phyloP scores from a whole-genome alignment of 2,329 filamentous ascomycete species.

The Cryphonectria radicalis region DNA sequence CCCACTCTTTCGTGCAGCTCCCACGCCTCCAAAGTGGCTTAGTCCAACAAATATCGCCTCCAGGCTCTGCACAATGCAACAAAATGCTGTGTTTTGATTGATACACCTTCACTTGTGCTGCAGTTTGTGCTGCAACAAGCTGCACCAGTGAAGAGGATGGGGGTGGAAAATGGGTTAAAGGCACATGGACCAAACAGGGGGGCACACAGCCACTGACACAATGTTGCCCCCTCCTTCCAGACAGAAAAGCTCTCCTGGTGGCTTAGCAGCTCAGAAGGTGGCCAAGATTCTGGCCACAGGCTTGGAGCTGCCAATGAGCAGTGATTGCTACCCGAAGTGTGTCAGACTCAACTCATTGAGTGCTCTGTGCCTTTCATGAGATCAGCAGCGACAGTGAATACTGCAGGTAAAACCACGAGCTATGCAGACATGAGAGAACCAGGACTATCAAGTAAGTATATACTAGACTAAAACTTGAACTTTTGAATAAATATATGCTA shows the following conservation, averaged over 20 bases:
- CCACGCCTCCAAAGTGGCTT: not conserved
- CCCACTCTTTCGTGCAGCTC: not conserved
- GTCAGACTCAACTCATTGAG: too few relatives aligned
- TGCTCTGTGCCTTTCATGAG: too few relatives aligned
- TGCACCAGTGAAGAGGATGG: not conserved
- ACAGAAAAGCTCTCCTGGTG: not conserved
- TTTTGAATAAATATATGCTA: not conserved
- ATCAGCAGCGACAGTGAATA: too few relatives aligned
- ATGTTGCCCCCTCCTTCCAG: not conserved
- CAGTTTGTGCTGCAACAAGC: not conserved
- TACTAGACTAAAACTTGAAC: not conserved
- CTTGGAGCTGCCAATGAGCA: not conserved
- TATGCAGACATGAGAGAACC: not conserved
- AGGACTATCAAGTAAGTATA: not conserved
- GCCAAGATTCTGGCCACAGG: conserved; percentile 3
- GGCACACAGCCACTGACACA: conserved; percentile 3
- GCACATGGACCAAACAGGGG: not conserved
- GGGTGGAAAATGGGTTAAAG: not conserved
- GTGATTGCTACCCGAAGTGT: not conserved
- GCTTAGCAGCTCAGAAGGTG: not conserved
- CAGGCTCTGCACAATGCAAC: not conserved
- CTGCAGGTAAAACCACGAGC: not conserved
- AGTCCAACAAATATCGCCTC: not conserved
- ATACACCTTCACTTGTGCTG: not conserved
- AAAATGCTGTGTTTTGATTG: not conserved